Conservation (phyloP, 129 eudicot species). For the Artemisia tridentata region DNA sequence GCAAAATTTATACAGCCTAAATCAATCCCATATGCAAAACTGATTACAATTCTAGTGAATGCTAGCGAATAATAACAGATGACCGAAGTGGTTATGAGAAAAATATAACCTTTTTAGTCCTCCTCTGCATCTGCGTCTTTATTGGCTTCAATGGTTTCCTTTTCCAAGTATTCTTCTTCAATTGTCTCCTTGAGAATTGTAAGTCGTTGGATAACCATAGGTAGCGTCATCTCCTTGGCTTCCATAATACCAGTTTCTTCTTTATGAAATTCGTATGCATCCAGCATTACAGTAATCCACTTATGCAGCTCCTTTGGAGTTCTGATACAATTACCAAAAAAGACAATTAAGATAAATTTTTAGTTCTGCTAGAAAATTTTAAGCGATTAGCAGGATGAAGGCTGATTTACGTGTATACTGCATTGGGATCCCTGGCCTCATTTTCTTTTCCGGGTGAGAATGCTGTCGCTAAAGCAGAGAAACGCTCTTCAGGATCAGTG, state of each 20-base stretch:
- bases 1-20: constrained; percentile 26
- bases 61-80: constrained; percentile 18
- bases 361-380: not conserved
- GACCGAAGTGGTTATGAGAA: not conserved
- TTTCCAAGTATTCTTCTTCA: constrained; percentile 86
- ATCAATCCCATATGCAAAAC: constrained; percentile 8
- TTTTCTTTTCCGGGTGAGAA: constrained; percentile 83
- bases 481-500: constrained; percentile 93
- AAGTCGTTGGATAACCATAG: constrained; percentile 87
- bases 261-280: constrained; percentile 73
- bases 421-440: constrained; percentile 62
- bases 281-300: constrained; percentile 88
- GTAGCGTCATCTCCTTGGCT: constrained; percentile 73
- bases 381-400: not conserved
- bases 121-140: constrained; percentile 20
- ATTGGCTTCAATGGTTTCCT: constrained; percentile 27
- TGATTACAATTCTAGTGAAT: not conserved
- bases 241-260: constrained; percentile 85
- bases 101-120: constrained; percentile 29
- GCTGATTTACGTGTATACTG: constrained; percentile 73
- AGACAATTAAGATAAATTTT: not conserved
- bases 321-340: constrained; percentile 34
- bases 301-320: constrained; percentile 95
- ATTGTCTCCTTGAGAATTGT: constrained; percentile 82
- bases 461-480: constrained; percentile 81